These are phyloP conservation scores for Neurospora tetrasperma DNA, from an alignment of 495 filamentous ascomycete species.

Conservation along the genomic window DNA sequence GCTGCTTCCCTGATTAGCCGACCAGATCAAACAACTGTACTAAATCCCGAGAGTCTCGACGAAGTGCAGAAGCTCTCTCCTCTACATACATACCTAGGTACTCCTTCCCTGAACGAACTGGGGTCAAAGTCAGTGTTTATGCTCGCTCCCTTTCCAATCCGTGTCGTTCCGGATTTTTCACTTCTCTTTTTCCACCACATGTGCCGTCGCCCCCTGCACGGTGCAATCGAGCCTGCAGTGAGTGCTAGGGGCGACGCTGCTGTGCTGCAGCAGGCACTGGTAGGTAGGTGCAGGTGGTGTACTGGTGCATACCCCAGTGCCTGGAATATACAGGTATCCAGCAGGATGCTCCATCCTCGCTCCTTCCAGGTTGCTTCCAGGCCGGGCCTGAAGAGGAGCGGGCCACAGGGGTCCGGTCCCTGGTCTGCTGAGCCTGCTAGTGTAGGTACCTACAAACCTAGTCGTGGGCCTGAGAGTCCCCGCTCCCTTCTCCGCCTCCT, in stretches of 20 bases:
- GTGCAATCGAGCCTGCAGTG: not conserved
- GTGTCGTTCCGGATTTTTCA: not conserved
- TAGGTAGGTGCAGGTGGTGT: not conserved
- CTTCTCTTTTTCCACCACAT: not conserved
- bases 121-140: not conserved
- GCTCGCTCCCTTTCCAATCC: not conserved
- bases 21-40: not conserved
- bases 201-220: not conserved
- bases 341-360: not conserved
- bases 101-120: not conserved
- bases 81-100: too few relatives aligned
- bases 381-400: not conserved
- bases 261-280: not conserved
- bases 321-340: not conserved
- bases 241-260: not conserved
- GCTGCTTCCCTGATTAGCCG: not conserved
- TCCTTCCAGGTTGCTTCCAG: not conserved
- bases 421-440: conserved; percentile 6
- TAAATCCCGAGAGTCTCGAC: not conserved
- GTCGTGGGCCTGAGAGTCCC: conserved; percentile 5
- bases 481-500: conserved; percentile 9
- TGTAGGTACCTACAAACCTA: not conserved
- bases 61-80: not conserved
- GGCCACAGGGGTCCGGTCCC: not conserved
- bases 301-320: not conserved